Base-by-base conservation (phyloP, 495 filamentous ascomycete genomes). In the Aspergillus bridgeri region DNA sequence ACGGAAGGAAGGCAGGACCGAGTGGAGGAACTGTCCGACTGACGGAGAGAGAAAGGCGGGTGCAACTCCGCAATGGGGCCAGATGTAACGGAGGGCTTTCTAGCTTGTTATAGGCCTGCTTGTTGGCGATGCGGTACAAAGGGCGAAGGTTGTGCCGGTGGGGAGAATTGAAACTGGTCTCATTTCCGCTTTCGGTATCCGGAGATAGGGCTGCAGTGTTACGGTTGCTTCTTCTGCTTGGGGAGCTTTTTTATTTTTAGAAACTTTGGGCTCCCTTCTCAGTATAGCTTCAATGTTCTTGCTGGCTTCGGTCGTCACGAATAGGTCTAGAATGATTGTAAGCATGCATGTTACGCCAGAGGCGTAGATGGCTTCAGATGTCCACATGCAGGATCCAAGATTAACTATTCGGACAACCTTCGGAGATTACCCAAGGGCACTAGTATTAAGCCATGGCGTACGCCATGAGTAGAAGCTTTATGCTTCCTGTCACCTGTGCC, bases 171-270 rank as follows among this genome's bases (percentile, higher is more conserved):
- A 63, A n/a, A 56, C 29, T 43, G 27, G 50, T 29, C 42, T 38
- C 25, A 59, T 59, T 62, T 62, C 65, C 61, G 61, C 55, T 54
- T 64, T 53, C 60, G 61, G 65, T 59, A 62, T 54, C 54, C 45
- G 27, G 53, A 11, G 21, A 46, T 55, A 56, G 52, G 56, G 51
- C 13, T 47, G 22, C 33, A 45, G 27, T 60, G 48, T 53, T 25
- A 60, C 58, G 53, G 58, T 56, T 56, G 23, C 42, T 18, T 54
- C 42, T 5, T 18, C 19, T 54, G 15, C 11, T 23, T 42, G 2
- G 2, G 8, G n/a, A 7, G 18, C 0, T 19, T 5, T 18, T 11
- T 54, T 54, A 54, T 54, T 54, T 54, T 54, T 54, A 42, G 52
- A 54, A 56, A 47, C 21, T 2, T 47, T 1, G 3, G n/a, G n/a